Evolutionary conservation across 73 alveolate species (phyloP).

Genomic region (Durusdinium trenchii): DNA sequence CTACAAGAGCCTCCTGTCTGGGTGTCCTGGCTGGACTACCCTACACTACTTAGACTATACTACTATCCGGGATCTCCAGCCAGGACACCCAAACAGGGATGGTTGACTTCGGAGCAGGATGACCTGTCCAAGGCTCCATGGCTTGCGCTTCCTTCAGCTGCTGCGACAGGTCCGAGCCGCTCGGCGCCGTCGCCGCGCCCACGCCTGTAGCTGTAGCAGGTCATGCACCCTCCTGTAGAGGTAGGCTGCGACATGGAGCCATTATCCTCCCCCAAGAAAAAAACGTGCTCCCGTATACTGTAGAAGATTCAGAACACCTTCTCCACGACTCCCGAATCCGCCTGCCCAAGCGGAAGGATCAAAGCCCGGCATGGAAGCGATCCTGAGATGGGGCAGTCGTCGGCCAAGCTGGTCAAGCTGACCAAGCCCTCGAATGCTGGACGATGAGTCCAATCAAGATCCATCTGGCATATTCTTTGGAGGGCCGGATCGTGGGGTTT

Average conservation of each 20-base stretch:
- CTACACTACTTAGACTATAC: background rate
- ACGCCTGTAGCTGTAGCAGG: background rate
- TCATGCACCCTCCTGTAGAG: background rate
- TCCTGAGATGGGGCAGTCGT: constrained; percentile 5
- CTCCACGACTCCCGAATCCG: background rate
- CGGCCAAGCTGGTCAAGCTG: too few relatives aligned
- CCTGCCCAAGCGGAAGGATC: constrained; percentile 62
- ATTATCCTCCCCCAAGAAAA: background rate
- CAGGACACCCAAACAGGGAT: background rate
- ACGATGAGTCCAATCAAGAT: too few relatives aligned
- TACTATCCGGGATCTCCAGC: too few relatives aligned
- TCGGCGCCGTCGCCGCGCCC: background rate
- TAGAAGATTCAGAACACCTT: background rate
- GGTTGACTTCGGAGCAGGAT: too few relatives aligned
- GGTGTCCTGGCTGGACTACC: background rate
- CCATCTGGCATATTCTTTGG: too few relatives aligned
- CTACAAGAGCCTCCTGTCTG: too few relatives aligned
- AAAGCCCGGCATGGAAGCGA: constrained; percentile 49
- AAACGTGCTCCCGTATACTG: background rate
- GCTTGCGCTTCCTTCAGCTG: constrained; percentile 85
- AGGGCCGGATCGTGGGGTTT: too few relatives aligned
- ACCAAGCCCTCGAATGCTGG: too few relatives aligned
- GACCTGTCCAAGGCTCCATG: background rate
- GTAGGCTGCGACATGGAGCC: background rate
- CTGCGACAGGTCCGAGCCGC: background rate